Percentiles rank a stretch among this genome's conserved stretches.
Evolutionary conservation across 306 rosid genomes (phyloP).

Genomic region (Herpetospermum pedunculosum): DNA sequence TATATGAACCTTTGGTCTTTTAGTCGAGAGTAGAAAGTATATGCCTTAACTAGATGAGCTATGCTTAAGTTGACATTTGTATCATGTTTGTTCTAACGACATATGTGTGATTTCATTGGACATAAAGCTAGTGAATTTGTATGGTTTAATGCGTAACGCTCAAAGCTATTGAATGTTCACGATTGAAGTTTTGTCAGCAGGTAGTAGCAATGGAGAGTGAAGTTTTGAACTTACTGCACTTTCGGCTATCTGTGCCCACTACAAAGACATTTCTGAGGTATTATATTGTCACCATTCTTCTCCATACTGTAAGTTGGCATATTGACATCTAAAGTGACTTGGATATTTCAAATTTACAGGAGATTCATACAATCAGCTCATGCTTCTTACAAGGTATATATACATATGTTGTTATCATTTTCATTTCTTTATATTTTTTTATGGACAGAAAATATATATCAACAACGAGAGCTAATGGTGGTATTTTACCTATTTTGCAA

Average conservation of each 20-base stretch:
- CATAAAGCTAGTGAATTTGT: not conserved
- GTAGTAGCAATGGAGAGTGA: slow-evolving; percentile 67
- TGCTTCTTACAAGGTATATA: slow-evolving; percentile 53
- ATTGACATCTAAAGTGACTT: not conserved
- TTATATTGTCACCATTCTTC: not conserved
- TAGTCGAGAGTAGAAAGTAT: too few relatives aligned
- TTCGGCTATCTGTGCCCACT: slow-evolving; percentile 73
- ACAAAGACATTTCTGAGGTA: slow-evolving; percentile 87
- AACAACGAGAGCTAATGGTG: not conserved
- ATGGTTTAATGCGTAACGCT: not conserved
- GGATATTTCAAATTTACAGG: slow-evolving; percentile 41
- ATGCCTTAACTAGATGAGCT: too few relatives aligned
- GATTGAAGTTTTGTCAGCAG: slow-evolving; percentile 18
- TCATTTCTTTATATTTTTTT: not conserved
- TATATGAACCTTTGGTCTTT: too few relatives aligned
- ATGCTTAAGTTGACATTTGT: too few relatives aligned
- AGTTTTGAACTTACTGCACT: slow-evolving; percentile 51
- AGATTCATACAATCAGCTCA: slow-evolving; percentile 82
- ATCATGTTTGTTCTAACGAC: not conserved
- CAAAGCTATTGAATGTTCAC: not conserved
- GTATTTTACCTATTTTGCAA: not conserved
- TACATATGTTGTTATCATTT: not conserved
- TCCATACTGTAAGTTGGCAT: not conserved
- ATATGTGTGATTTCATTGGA: not conserved
- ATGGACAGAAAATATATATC: not conserved